phyloP scores from a whole-genome alignment of 2,329 filamentous ascomycete genomes.

The Meredithiella fracta region DNA sequence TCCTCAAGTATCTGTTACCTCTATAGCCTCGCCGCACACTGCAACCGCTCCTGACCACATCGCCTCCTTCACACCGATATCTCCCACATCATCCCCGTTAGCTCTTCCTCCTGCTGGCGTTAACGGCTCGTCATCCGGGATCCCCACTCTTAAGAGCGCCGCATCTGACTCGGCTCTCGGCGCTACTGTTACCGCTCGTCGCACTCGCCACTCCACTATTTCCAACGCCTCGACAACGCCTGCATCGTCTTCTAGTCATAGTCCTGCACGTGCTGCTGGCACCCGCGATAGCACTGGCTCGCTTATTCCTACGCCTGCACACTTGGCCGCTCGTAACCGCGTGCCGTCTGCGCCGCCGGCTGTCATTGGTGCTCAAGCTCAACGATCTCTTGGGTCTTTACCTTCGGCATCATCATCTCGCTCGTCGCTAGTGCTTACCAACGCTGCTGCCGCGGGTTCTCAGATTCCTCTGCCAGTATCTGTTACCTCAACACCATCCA shows the following conservation, averaged over 20 bases:
- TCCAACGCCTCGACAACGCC: not conserved
- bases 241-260: not conserved
- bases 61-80: slow-evolving; percentile 4
- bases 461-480: not conserved
- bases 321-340: not conserved
- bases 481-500: not conserved
- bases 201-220: not conserved
- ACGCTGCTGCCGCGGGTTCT: slow-evolving; percentile 3
- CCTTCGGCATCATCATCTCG: not conserved
- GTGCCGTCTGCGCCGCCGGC: slow-evolving; percentile 7
- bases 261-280: not conserved
- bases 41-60: slow-evolving; percentile 3
- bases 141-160: slow-evolving; percentile 13
- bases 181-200: not conserved
- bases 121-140: slow-evolving; percentile 7
- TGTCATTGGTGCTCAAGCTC: slow-evolving; percentile 1
- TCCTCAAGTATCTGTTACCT: not conserved
- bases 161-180: slow-evolving; percentile 6
- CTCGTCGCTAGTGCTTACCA: not conserved
- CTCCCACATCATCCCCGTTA: slow-evolving; percentile 18
- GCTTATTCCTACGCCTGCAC: slow-evolving; percentile 1
- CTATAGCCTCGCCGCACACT: slow-evolving; percentile 4
- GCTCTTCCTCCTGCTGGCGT: slow-evolving; percentile 16
- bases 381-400: not conserved
- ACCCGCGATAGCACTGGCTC: slow-evolving; percentile 2